Evolutionary conservation across 2,329 filamentous ascomycete species (phyloP).

Genomic region (Magnaporthiopsis rhizophila): DNA sequence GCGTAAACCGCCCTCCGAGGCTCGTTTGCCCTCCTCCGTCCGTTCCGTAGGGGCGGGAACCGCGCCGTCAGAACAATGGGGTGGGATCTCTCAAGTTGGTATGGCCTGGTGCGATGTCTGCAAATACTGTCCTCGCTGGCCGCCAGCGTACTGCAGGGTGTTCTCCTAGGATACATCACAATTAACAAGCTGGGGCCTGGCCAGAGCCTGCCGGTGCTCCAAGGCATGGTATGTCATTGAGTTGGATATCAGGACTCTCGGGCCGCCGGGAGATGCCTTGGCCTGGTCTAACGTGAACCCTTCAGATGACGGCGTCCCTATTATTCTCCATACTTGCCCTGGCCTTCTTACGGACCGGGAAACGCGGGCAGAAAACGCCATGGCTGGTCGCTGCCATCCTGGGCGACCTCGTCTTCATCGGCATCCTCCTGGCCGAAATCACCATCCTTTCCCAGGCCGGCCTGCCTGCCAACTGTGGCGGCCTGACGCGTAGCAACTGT

Average conservation of each 20-base stretch:
- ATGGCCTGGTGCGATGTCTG: conserved; percentile 22
- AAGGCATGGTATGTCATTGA: conserved; percentile 25
- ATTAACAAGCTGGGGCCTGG: conserved; percentile 19
- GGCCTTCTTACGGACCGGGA: conserved; percentile 22
- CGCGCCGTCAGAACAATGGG: conserved; percentile 12
- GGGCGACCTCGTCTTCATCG: conserved; percentile 23
- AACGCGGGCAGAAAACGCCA: conserved; percentile 15
- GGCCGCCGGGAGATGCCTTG: no score
- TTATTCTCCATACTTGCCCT: conserved; percentile 22
- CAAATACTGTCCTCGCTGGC: conserved; percentile 24
- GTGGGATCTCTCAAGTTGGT: conserved; percentile 26
- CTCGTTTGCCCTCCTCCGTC: no score
- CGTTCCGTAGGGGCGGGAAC: no score
- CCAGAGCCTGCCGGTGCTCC: conserved; percentile 21
- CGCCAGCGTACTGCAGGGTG: conserved; percentile 26
- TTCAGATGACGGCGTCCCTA: conserved; percentile 16
- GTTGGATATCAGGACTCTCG: not conserved
- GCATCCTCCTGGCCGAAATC: conserved; percentile 23
- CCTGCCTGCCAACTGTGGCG: conserved; percentile 25
- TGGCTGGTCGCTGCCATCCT: conserved; percentile 21
- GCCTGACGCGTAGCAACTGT: conserved; percentile 21
- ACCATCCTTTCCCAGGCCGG: conserved; percentile 25
- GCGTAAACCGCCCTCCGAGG: not conserved
- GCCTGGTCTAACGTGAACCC: not conserved
- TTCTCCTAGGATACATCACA: conserved; percentile 23